Conservation (phyloP, 345 rosid genomes). For the Eucalyptus curtisii region DNA sequence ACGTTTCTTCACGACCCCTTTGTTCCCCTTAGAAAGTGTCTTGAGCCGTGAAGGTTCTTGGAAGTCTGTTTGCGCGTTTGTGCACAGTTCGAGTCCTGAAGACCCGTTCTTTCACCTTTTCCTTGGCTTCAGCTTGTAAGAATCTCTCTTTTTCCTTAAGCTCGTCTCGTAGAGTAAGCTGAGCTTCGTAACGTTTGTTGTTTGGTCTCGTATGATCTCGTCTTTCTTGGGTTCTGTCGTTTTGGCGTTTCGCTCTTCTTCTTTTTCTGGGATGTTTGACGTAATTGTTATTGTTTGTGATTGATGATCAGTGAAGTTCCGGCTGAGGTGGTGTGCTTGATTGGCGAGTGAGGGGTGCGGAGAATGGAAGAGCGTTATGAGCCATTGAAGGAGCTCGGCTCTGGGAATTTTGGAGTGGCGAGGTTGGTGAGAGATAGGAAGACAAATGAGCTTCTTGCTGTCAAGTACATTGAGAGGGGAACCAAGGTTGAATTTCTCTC, state of each 20-base stretch:
- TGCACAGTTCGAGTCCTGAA: not conserved
- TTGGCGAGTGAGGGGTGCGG: not conserved
- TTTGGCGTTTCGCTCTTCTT: not conserved
- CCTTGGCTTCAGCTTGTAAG: not conserved
- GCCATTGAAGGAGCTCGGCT: constrained; percentile 62
- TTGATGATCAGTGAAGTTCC: not conserved
- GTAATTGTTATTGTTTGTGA: not conserved
- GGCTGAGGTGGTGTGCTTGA: not conserved
- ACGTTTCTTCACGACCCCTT: not conserved
- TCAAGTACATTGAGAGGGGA: constrained; percentile 82
- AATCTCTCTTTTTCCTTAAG: not conserved
- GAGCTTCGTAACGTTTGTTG: not conserved
- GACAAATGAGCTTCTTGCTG: constrained; percentile 71
- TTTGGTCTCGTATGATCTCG: not conserved
- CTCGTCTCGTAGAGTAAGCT: not conserved
- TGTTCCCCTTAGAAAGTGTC: not conserved
- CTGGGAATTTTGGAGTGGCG: constrained; percentile 89
- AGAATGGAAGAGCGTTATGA: constrained; percentile 51
- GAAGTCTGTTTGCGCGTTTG: not conserved
- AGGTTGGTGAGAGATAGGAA: constrained; percentile 63
- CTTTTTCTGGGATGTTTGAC: not conserved
- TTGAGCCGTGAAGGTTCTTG: not conserved
- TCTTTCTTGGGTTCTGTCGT: not conserved
- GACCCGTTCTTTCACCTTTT: not conserved
- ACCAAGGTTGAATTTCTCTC: constrained; percentile 26